Evolutionary conservation across 768 basidiomycete genomes (phyloP), one percentile per base, ranked within the genome.

Genomic region (Trametes meyenii): DNA sequence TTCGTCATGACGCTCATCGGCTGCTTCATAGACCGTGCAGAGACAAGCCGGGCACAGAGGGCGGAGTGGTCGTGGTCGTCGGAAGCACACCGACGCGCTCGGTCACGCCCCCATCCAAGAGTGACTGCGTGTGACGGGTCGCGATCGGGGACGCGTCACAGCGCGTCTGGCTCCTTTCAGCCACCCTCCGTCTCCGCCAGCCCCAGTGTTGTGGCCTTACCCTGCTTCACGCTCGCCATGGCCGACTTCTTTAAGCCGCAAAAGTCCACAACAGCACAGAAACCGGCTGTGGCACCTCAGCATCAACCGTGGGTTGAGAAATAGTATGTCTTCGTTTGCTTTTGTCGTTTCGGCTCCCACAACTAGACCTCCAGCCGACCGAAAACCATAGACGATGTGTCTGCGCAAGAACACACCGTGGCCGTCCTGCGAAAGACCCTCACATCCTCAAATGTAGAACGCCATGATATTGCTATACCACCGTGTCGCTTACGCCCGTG

Each of bases 261-360:
- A 80, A 55, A 62, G 29, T 39, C 61, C 17, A 58, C 57, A 21
- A 65, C 71, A 51, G 62, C 70, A 21, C 72, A 74, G 21, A 75
- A 75, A 46, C 72, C 71, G 21, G 44, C 64, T 1, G 75, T 80
- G 11, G 85, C 86, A 58, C 85, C 85, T 13, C 79, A 78, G 21
- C 73, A 85, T 40, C 92, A 94, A 71, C 94, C 97, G 63, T 99
- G 97, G 97, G 95, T 99, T 0, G 97, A 99, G 77, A 98, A 98
- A 84, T 99, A 98, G 95, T 96, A 43, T 51, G 85, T 76, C 11
- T 38, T 12, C 8, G 38, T 33, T 21, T 33, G n/a, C 11, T 51
- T 33, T 14, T 33, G 16, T 12, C 8, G 12, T 6, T 2, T 12
- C 6, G 21, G n/a, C 0, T 29, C 5, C 12, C 21, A 24, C 55